Evolutionary conservation across 169 alveolate species (phyloP), one percentile per base, ranked within the genome.

Genomic region (Plasmodium blacklocki): DNA sequence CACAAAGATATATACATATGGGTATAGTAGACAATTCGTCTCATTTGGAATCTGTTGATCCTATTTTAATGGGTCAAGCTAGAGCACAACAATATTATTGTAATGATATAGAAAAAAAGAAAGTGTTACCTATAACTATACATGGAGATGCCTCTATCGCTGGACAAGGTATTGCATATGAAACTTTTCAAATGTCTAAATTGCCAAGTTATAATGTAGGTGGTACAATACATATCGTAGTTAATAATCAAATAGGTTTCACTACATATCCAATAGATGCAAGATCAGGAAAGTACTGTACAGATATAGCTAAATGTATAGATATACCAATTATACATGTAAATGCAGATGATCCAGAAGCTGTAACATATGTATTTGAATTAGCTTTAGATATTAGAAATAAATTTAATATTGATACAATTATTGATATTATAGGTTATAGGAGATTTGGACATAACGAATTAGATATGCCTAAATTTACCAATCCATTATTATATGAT

Each of bases 101-200:
- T 52, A 76, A 88, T 29, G 98, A 95, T 76, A 63, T 71, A 66
- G 91, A 88, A 9, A 49, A 72, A 47, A 32, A 86, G 54, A 93
- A 94, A 58, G 97, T 96, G 49, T 88, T 96, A 32, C 98, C 98
- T 12, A 92, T 98, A 4, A 87, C 96, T 0, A 91, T 98, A 11
- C 99, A 98, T 92, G 99, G 99, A 39, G 99, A 98, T 88, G 99
- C 99, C 3, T 97, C 99, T 12, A 88, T 98, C 50, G 95, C 99
- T 29, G 99, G 99, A 6, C 97, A 98, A 91, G 99, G 99, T 9
- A 96, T 98, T 18, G 98, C 97, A 5, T 97, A 96, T 90, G 99
- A 98, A 80, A 95, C 98, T 1, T 85, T 97, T 23, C 97, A 98
- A 88, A 96, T 98, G 98, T 90, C 96, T 0, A 95, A 95, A 45